Percentiles rank a stretch among this genome's conserved stretches.
These are phyloP conservation scores for Mycena crocata DNA, from an alignment of 768 basidiomycete genomes.

Conservation along the genomic window DNA sequence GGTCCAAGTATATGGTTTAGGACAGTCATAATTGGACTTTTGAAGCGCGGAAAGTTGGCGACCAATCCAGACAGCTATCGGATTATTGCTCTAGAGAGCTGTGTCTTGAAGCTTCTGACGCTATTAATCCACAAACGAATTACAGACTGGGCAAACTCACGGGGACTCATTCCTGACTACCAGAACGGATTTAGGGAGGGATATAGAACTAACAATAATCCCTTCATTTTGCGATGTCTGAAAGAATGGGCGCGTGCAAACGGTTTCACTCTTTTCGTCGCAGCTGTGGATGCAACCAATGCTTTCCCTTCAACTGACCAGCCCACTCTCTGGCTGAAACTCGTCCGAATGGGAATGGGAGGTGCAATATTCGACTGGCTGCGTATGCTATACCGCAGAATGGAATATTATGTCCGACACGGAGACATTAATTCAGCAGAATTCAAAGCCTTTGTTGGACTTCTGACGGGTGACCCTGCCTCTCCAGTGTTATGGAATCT, in stretches of 20 bases:
- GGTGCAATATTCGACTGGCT: constrained; percentile 24
- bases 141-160: constrained; percentile 28
- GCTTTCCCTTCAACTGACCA: constrained; percentile 39
- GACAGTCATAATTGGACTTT: constrained; percentile 24
- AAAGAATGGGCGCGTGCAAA: constrained; percentile 27
- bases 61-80: constrained; percentile 35
- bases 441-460: constrained; percentile 38
- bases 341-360: constrained; percentile 25
- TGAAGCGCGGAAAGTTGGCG: constrained; percentile 29
- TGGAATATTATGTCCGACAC: constrained; percentile 34
- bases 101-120: constrained; percentile 39
- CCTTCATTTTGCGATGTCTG: constrained; percentile 34
- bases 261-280: constrained; percentile 28
- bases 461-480: constrained; percentile 41
- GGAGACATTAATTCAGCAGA: constrained; percentile 14
- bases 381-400: constrained; percentile 23
- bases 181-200: constrained; percentile 41
- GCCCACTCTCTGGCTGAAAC: constrained; percentile 37
- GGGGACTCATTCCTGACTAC: constrained; percentile 35
- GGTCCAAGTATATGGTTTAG: constrained; percentile 18
- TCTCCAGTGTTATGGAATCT: constrained; percentile 41
- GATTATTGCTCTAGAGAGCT: constrained; percentile 40
- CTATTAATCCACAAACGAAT: constrained; percentile 33
- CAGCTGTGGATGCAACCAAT: constrained; percentile 37
- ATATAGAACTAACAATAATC: constrained; percentile 29